These are phyloP conservation scores for Pythium utonaiense DNA, from an alignment of 352 stramenopile genomes.

Conservation along the genomic window DNA sequence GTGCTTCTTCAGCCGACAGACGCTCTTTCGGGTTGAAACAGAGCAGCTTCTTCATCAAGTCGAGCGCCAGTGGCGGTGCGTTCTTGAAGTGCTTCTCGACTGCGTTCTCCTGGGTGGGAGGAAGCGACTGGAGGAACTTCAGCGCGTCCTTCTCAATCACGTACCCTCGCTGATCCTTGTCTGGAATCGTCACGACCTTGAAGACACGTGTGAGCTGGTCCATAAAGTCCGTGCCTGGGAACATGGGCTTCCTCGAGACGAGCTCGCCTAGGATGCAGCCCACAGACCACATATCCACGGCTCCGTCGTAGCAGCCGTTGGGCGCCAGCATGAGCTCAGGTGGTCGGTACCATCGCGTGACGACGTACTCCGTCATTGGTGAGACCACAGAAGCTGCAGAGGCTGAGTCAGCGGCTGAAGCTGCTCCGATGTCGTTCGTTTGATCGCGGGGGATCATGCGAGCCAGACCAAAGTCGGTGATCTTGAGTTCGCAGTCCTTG, in stretches of 20 bases:
- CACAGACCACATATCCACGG: constrained; percentile 85
- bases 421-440: constrained; percentile 13
- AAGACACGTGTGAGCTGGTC: constrained; percentile 81
- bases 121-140: constrained; percentile 80
- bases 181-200: constrained; percentile 67
- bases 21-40: constrained; percentile 90
- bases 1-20: constrained; percentile 86
- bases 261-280: constrained; percentile 93
- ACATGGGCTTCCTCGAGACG: constrained; percentile 71
- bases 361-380: constrained; percentile 87
- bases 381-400: constrained; percentile 31
- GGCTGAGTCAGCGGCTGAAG: constrained; percentile 15
- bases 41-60: constrained; percentile 86
- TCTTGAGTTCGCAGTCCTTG: constrained; percentile 91
- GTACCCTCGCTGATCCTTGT: constrained; percentile 62
- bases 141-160: constrained; percentile 77
- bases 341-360: constrained; percentile 90
- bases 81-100: constrained; percentile 57
- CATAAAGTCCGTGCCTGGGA: constrained; percentile 83
- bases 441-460: constrained; percentile 73
- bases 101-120: constrained; percentile 42
- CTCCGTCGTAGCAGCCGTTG: constrained; percentile 87
- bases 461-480: constrained; percentile 94
- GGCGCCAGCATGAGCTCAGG: constrained; percentile 91
- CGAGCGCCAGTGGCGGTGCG: constrained; percentile 40